Evolutionary conservation across 2,329 filamentous ascomycete species (phyloP).

Genomic region (Didymella keratinophila): DNA sequence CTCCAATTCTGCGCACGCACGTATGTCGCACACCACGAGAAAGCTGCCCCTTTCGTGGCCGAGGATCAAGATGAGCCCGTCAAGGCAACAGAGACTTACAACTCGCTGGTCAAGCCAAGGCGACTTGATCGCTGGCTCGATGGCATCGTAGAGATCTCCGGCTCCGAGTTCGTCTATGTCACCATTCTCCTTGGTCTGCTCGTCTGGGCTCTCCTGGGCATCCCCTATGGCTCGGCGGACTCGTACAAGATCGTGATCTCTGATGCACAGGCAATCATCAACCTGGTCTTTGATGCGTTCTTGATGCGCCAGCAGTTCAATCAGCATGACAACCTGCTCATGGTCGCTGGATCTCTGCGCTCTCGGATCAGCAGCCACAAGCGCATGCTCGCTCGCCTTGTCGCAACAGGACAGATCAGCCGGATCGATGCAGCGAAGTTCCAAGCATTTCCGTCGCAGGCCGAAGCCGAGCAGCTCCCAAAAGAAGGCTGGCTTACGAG

Average conservation of each 20-base stretch:
- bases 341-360: slow-evolving; percentile 9
- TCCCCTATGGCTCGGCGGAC: slow-evolving; percentile 2
- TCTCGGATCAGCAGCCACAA: slow-evolving; percentile 15
- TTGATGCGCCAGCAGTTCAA: slow-evolving; percentile 19
- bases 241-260: slow-evolving; percentile 16
- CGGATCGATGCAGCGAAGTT: background rate
- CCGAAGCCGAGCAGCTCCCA: background rate
- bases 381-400: slow-evolving; percentile 5
- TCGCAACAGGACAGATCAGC: background rate
- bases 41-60: background rate
- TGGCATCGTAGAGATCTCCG: slow-evolving; percentile 9
- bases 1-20: slow-evolving; percentile 1
- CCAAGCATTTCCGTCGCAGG: background rate
- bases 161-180: slow-evolving; percentile 10
- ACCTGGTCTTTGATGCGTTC: slow-evolving; percentile 13
- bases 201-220: slow-evolving; percentile 13
- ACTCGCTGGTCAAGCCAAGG: background rate
- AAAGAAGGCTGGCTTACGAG: background rate
- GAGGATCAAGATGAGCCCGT: background rate
- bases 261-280: slow-evolving; percentile 15
- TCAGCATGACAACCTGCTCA: slow-evolving; percentile 13
- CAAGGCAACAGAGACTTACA: background rate
- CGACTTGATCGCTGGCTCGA: slow-evolving; percentile 12
- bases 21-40: background rate
- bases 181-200: slow-evolving; percentile 4